Evolutionary conservation across 176 grass and related monocot species (phyloP).

Genomic region (Phragmites australis): DNA sequence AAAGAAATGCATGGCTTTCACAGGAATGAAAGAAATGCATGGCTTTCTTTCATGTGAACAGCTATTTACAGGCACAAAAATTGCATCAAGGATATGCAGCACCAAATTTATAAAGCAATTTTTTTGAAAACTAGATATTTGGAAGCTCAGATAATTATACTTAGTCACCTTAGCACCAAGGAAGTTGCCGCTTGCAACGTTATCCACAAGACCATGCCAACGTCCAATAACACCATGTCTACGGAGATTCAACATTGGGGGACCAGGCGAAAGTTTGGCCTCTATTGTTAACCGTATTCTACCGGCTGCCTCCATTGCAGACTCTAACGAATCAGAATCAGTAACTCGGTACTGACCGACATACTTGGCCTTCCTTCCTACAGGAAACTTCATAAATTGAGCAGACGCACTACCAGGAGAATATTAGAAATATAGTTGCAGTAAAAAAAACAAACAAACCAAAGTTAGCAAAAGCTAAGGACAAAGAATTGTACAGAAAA

Average conservation of each 20-base stretch:
- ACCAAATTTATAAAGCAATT: background rate
- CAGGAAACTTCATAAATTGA: conserved; percentile 38
- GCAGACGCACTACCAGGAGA: background rate
- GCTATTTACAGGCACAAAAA: conserved; percentile 8
- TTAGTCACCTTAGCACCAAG: conserved; percentile 88
- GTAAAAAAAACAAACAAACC: conserved; percentile 8
- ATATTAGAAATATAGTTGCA: conserved; percentile 6
- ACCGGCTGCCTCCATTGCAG: conserved; percentile 95
- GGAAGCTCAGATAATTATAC: background rate
- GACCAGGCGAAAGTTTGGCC: conserved; percentile 97
- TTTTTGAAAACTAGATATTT: conserved; percentile 4
- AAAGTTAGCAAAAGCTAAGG: conserved; percentile 18
- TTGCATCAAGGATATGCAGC: background rate
- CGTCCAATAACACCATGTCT: conserved; percentile 77
- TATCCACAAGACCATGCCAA: conserved; percentile 76
- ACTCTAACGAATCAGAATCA: conserved; percentile 74
- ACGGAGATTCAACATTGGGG: conserved; percentile 84
- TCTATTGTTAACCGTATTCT: conserved; percentile 76
- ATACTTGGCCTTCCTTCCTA: conserved; percentile 73
- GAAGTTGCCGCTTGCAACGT: conserved; percentile 92
- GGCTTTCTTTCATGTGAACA: conserved; percentile 14
- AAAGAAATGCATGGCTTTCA: background rate
- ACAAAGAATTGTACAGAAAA: conserved; percentile 11
- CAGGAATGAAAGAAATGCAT: no score
- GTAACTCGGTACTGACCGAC: conserved; percentile 77